phyloP scores from a whole-genome alignment of 1,139 yeast species.

The Taphrina deformans region DNA sequence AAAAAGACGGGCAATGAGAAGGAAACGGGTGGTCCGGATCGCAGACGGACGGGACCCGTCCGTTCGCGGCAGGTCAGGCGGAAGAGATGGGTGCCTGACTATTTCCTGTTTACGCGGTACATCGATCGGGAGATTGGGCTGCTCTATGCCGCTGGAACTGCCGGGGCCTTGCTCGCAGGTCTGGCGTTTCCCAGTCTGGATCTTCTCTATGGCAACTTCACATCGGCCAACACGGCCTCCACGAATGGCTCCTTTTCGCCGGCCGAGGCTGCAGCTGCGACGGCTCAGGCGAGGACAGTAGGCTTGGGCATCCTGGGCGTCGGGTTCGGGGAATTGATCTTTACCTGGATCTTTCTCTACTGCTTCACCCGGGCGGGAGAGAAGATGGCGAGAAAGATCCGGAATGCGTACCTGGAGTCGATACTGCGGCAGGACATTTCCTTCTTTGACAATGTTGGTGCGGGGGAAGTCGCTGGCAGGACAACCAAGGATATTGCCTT shows the following conservation, averaged over 20 bases:
- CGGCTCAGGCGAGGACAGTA: conserved; percentile 15
- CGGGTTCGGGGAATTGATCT: conserved; percentile 40
- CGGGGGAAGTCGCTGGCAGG: conserved; percentile 51
- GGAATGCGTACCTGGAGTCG: conserved; percentile 47
- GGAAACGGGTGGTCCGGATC: not conserved
- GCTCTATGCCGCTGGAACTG: conserved; percentile 21
- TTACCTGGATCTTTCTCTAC: conserved; percentile 40
- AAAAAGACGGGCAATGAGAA: not conserved
- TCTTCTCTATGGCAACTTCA: conserved; percentile 26
- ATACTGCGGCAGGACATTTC: conserved; percentile 50
- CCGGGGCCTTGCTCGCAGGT: conserved; percentile 30
- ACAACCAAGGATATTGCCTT: conserved; percentile 50
- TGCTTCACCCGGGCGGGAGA: conserved; percentile 48
- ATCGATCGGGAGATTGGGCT: conserved; percentile 14
- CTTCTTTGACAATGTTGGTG: conserved; percentile 51
- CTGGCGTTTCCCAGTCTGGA: conserved; percentile 30
- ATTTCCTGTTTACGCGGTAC: conserved; percentile 31
- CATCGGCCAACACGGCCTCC: conserved; percentile 17
- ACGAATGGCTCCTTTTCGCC: not conserved
- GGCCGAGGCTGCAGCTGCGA: conserved; percentile 18
- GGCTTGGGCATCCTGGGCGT: conserved; percentile 34
- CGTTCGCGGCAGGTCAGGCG: not conserved
- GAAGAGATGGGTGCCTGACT: conserved; percentile 9
- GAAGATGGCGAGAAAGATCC: conserved; percentile 48
- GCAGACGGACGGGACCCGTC: not conserved